Conservation (phyloP, 2,329 filamentous ascomycete genomes). For the Mycosphaerella sp. region DNA sequence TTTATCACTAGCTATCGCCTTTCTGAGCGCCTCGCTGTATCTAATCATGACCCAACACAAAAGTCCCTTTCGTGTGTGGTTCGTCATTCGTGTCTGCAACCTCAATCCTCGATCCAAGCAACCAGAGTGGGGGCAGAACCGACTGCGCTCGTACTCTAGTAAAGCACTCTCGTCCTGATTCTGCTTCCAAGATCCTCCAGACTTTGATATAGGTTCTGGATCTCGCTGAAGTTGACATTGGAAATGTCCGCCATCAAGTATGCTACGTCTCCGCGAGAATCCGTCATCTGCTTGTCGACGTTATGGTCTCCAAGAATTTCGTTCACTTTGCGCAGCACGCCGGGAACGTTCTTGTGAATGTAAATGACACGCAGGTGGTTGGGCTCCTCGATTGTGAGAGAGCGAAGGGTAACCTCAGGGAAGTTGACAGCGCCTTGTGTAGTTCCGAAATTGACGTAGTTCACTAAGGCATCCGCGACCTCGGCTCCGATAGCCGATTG, state of each 20-base stretch:
- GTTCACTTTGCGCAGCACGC: constrained; percentile 91
- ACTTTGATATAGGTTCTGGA: constrained; percentile 77
- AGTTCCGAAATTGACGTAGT: constrained; percentile 92
- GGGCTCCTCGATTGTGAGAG: constrained; percentile 81
- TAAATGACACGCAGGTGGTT: constrained; percentile 91
- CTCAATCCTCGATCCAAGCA: too few relatives aligned
- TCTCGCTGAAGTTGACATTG: constrained; percentile 69
- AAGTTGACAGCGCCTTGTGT: constrained; percentile 92
- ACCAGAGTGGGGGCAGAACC: not conserved
- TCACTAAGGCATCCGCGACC: constrained; percentile 78
- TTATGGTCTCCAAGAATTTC: constrained; percentile 92
- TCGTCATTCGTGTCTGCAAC: too few relatives aligned
- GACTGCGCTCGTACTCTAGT: constrained; percentile 25
- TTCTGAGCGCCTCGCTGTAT: not conserved
- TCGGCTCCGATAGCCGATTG: constrained; percentile 94
- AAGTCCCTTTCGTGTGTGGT: not conserved
- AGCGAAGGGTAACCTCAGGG: constrained; percentile 87
- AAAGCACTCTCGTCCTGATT: constrained; percentile 45
- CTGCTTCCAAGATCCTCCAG: constrained; percentile 61
- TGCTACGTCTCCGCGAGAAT: constrained; percentile 86
- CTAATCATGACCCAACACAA: not conserved
- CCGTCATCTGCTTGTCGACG: constrained; percentile 97
- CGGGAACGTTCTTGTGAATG: constrained; percentile 93
- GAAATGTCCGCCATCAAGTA: constrained; percentile 98
- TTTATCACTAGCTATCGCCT: not conserved